These are phyloP conservation scores for Salvia miltiorrhiza DNA, from an alignment of 257 asterid genomes.

Conservation along the genomic window DNA sequence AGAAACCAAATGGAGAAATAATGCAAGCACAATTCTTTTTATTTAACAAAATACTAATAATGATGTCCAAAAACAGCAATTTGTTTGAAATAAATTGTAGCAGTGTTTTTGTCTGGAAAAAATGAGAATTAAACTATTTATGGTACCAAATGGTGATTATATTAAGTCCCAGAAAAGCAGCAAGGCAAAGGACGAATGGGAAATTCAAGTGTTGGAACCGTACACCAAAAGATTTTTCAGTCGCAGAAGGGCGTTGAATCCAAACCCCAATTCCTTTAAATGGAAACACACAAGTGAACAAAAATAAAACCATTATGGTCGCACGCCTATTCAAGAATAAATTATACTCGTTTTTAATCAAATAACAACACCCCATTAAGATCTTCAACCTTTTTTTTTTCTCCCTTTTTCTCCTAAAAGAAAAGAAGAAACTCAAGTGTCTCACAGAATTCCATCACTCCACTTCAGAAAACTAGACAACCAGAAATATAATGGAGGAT, in stretches of 20 bases:
- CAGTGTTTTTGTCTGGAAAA: background rate
- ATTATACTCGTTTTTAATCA: background rate
- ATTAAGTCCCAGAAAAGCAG: slow-evolving; percentile 16
- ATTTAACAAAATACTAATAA: background rate
- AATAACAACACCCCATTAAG: slow-evolving; percentile 9
- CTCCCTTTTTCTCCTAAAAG: too few species aligned
- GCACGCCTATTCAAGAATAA: slow-evolving; percentile 11
- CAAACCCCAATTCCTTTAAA: slow-evolving; percentile 18
- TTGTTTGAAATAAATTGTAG: slow-evolving; percentile 2
- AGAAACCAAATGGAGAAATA: background rate
- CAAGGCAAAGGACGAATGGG: slow-evolving; percentile 39
- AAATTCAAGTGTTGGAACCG: slow-evolving; percentile 46
- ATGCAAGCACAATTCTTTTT: background rate
- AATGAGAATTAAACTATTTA: slow-evolving; percentile 19
- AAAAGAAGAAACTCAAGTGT: background rate
- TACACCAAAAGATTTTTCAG: slow-evolving; percentile 28
- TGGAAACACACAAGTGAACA: slow-evolving; percentile 13
- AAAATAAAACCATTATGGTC: slow-evolving; percentile 2
- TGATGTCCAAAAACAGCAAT: background rate
- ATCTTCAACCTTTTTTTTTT: background rate
- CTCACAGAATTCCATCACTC: background rate
- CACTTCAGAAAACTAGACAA: background rate
- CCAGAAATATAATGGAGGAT: background rate
- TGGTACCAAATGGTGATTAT: slow-evolving; percentile 9
- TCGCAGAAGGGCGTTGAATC: slow-evolving; percentile 24